Evolutionary conservation across 805 yeast species (phyloP).

Genomic region (Candida wancherniae): DNA sequence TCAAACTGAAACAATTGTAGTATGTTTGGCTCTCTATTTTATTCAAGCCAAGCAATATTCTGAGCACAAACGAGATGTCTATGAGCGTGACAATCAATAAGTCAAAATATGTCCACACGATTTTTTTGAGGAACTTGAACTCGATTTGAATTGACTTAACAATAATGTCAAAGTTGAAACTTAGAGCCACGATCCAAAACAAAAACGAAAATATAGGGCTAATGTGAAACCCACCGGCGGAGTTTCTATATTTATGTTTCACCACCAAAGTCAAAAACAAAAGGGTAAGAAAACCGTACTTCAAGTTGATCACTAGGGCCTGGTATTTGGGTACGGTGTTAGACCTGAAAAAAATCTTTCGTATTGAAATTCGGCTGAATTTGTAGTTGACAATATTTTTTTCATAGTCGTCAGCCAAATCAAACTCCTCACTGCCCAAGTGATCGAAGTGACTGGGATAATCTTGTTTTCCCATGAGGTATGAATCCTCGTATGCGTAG

Average conservation of each 20-base stretch:
- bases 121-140: slow-evolving; percentile 39
- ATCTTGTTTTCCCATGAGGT: slow-evolving; percentile 3
- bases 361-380: slow-evolving; percentile 28
- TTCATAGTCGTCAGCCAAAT: slow-evolving; percentile 7
- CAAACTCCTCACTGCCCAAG: neutral
- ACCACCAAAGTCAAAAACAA: slow-evolving; percentile 29
- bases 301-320: slow-evolving; percentile 35
- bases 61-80: slow-evolving; percentile 27
- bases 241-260: slow-evolving; percentile 15
- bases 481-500: slow-evolving; percentile 3
- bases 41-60: slow-evolving; percentile 14
- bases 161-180: slow-evolving; percentile 45
- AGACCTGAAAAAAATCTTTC: slow-evolving; percentile 27
- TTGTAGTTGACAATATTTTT: slow-evolving; percentile 27
- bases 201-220: slow-evolving; percentile 24
- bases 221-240: slow-evolving; percentile 1
- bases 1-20: slow-evolving; percentile 33
- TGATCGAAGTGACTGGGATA: slow-evolving; percentile 1
- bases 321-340: slow-evolving; percentile 39
- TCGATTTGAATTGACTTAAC: slow-evolving; percentile 43
- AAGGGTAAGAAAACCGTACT: slow-evolving; percentile 26
- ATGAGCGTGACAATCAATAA: slow-evolving; percentile 37
- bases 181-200: slow-evolving; percentile 44
- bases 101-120: slow-evolving; percentile 53
- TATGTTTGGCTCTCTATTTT: slow-evolving; percentile 16